Evolutionary conservation across 2,329 filamentous ascomycete genomes (phyloP), one percentile per base, ranked within the genome.

Genomic region (Colletotrichum coccodes): DNA sequence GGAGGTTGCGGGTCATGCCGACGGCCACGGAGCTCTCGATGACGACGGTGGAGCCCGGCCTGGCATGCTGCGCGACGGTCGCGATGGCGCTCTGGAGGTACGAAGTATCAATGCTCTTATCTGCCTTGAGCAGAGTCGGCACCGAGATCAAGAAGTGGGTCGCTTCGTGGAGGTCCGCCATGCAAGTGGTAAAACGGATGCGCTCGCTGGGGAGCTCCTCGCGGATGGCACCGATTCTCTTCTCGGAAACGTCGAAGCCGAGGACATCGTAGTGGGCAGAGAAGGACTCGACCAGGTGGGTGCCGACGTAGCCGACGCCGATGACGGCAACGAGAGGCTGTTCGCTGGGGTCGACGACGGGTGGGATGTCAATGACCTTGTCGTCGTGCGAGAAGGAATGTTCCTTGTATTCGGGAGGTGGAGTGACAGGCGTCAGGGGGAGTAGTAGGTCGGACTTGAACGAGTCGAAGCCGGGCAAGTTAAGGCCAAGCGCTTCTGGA

Each of bases 251-350:
- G 64, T 86, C 84, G 71, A 82, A 86, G 28, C 81, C 85, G 34
- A 87, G 74, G 8, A 85, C 79, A 23, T 76, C 64, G 69, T 80
- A 84, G 9, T 74, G 71, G 0, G 68, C 74, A 6, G 80, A 79
- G 68, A 87, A 87, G 8, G 75, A 77, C 2, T 76, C 73, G 47
- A 85, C 80, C 9, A 87, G 81, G 64, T 86, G 83, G 59, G 80
- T 79, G 11, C 85, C 85, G 6, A 87, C 84, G 72, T 86, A 87
- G 38, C 85, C 85, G n/a, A 86, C 83, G 3, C 85, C 85, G 30
- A 87, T 82, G 30, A 87, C 78, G 54, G 83, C 84, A 1, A 86
- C 80, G 2, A 81, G 64, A 4, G 82, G 78, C 4, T 59, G 42
- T 4, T 59, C 42, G 4, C 38, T 28, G 14, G 40, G 30, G 30